Conservation (phyloP, 129 eudicot genomes). For the Dittrichia graveolens region DNA sequence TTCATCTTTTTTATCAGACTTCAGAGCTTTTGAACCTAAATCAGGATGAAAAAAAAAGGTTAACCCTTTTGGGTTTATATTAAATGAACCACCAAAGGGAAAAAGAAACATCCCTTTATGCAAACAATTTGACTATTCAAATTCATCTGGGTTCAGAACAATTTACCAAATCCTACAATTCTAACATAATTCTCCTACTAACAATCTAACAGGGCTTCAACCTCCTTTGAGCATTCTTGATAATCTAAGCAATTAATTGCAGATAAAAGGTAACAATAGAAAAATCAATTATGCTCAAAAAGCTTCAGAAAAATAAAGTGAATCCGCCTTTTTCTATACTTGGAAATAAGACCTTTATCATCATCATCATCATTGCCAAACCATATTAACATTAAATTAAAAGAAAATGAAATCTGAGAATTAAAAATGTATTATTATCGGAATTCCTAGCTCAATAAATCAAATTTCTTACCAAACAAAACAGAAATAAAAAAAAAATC, state of each 20-base stretch:
- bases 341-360: neutral
- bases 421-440: neutral
- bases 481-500: neutral
- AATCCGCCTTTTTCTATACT: neutral
- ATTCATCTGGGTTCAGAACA: neutral
- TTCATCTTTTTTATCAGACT: conserved; percentile 48
- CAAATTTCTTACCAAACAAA: conserved; percentile 6
- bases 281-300: neutral
- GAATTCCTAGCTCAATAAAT: neutral
- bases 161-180: neutral
- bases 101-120: neutral
- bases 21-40: conserved; percentile 49
- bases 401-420: neutral
- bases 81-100: neutral
- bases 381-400: conserved; percentile 1
- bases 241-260: neutral
- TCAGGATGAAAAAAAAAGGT: neutral
- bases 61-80: neutral
- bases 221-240: neutral
- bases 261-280: neutral
- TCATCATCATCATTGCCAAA: conserved; percentile 6
- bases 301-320: neutral
- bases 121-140: neutral
- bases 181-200: neutral
- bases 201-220: conserved; percentile 1